phyloP scores from a whole-genome alignment of 495 filamentous ascomycete genomes.

The Trichoderma virens region DNA sequence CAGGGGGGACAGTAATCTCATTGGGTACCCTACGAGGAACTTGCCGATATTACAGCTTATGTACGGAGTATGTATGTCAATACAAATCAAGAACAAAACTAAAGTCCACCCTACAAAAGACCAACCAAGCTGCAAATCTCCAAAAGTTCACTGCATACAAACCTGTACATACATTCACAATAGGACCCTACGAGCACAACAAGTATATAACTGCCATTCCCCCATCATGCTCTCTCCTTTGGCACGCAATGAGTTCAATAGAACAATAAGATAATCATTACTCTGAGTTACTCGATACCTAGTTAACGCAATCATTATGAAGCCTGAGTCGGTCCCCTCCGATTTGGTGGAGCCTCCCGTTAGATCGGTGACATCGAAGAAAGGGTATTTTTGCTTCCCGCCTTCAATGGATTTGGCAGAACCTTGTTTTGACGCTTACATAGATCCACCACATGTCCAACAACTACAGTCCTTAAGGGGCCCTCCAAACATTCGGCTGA shows the following conservation, averaged over 20 bases:
- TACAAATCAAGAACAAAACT: neutral
- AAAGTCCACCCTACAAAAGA: neutral
- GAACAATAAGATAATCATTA: neutral
- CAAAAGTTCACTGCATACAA: neutral
- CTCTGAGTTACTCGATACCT: neutral
- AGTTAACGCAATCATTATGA: neutral
- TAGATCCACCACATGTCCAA: neutral
- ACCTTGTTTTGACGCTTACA: neutral
- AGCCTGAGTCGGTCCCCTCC: neutral
- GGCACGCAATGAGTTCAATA: neutral
- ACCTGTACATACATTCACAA: neutral
- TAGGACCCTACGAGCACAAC: neutral
- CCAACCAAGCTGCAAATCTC: neutral
- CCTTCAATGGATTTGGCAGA: neutral
- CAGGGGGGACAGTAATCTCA: neutral
- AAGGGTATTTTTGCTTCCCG: neutral
- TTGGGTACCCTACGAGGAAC: neutral
- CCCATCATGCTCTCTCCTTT: neutral
- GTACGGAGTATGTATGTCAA: neutral
- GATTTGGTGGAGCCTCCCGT: neutral
- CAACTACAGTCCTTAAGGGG: neutral
- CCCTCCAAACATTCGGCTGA: neutral
- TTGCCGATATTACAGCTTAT: neutral
- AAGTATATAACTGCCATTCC: neutral
- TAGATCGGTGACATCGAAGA: neutral